Evolutionary conservation across 2,329 filamentous ascomycete species (phyloP).

Genomic region (Alternaria burnsii): DNA sequence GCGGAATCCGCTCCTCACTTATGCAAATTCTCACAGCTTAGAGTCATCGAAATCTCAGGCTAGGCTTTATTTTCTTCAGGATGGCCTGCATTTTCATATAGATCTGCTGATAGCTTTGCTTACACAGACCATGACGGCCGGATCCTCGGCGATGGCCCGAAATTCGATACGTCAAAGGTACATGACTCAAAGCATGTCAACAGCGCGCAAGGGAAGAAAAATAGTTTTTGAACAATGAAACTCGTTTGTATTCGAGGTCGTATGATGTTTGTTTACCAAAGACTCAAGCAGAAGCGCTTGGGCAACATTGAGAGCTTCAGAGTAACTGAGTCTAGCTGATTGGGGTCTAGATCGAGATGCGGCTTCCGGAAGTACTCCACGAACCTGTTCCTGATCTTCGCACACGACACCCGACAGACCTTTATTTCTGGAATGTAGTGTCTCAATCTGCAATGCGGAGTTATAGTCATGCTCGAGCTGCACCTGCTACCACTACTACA

Average conservation of each 20-base stretch:
- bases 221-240: not conserved
- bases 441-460: not conserved
- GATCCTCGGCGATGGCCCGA: conserved; percentile 6
- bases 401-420: not conserved
- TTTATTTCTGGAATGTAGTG: not conserved
- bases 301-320: not conserved
- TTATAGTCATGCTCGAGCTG: not conserved
- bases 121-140: conserved; percentile 2
- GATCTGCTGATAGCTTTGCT: not conserved
- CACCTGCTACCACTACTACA: not conserved
- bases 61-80: not conserved
- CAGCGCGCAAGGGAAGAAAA: not conserved
- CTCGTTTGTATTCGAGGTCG: not conserved
- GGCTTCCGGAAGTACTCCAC: not conserved
- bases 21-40: not conserved
- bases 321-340: not conserved
- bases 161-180: not conserved
- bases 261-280: not conserved
- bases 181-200: not conserved
- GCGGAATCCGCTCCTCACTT: not conserved
- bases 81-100: not conserved
- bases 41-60: not conserved
- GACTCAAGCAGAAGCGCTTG: not conserved
- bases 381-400: not conserved
- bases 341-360: not conserved